Evolutionary conservation across 176 grass and related monocot species (phyloP).

Genomic region (Bonia amplexicaulis): DNA sequence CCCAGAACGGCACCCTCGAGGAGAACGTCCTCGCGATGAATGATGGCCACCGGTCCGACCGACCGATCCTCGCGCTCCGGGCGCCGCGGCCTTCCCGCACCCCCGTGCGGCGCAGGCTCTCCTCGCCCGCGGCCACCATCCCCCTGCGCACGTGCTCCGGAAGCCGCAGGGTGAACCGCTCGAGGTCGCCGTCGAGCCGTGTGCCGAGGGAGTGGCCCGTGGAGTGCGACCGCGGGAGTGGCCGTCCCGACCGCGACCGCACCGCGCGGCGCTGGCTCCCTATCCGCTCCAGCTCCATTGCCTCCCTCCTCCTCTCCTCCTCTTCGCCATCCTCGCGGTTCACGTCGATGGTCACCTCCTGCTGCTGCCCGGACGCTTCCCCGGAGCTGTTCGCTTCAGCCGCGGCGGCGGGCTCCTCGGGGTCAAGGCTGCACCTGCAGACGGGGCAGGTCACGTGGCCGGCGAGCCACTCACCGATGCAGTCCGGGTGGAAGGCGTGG

Average conservation of each 20-base stretch:
- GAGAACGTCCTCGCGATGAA: slow-evolving; percentile 75
- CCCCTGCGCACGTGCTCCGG: slow-evolving; percentile 61
- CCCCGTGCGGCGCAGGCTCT: slow-evolving; percentile 39
- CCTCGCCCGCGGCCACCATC: slow-evolving; percentile 42
- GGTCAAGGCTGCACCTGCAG: slow-evolving; percentile 58
- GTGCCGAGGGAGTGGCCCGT: slow-evolving; percentile 63
- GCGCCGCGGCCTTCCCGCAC: neutral
- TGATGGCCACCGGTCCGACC: slow-evolving; percentile 66
- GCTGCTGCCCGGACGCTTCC: neutral
- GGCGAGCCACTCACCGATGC: slow-evolving; percentile 80
- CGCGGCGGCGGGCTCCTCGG: slow-evolving; percentile 18
- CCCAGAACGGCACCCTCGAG: slow-evolving; percentile 53
- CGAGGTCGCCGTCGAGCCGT: slow-evolving; percentile 33
- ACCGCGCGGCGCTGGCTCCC: slow-evolving; percentile 64
- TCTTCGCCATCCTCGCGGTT: neutral
- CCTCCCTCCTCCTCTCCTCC: slow-evolving; percentile 24
- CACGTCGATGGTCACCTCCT: slow-evolving; percentile 38
- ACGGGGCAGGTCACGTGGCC: slow-evolving; percentile 69
- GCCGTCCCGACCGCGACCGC: slow-evolving; percentile 46
- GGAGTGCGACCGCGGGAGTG: slow-evolving; percentile 66
- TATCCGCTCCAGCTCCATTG: slow-evolving; percentile 67
- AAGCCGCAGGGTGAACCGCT: slow-evolving; percentile 78
- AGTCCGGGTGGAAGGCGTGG: slow-evolving; percentile 82
- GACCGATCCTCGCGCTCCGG: slow-evolving; percentile 45
- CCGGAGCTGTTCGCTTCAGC: neutral